Percentiles rank a stretch among this genome's conserved stretches.
Conservation (phyloP, 108 stramenopile species). For the Cyclostephanos invisitatus region DNA sequence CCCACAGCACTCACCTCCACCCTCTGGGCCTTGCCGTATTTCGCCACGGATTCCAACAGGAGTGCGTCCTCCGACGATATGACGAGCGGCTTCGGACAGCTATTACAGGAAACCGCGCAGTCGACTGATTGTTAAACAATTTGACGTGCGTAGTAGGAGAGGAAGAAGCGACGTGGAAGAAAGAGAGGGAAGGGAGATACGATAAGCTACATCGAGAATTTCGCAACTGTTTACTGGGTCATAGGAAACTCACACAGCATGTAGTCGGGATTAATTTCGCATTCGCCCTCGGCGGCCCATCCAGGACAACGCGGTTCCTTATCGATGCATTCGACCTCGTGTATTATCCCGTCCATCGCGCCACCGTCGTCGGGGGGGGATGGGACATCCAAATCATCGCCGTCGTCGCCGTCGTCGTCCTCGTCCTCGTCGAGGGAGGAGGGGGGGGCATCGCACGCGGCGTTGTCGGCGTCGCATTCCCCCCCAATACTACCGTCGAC, state of each 20-base stretch:
- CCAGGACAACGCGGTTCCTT: not conserved
- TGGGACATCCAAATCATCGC: too few species aligned
- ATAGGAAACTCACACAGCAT: not conserved
- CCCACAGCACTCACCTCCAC: conserved; percentile 26
- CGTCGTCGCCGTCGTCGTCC: not conserved
- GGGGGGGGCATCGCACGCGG: conserved; percentile 9
- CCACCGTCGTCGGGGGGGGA: conserved; percentile 3
- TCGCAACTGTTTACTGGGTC: too few species aligned
- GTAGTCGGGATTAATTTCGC: not conserved
- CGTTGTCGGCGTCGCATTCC: conserved; percentile 20
- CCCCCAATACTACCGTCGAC: not conserved
- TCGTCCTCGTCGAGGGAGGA: not conserved
- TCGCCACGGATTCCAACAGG: conserved; percentile 43
- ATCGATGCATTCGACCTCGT: not conserved
- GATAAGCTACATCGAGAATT: too few species aligned
- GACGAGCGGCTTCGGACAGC: not conserved
- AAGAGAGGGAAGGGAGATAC: too few species aligned
- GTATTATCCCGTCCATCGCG: not conserved
- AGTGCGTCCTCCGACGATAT: conserved; percentile 23
- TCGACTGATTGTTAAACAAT: not conserved
- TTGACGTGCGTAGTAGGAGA: too few species aligned
- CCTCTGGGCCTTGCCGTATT: conserved; percentile 64
- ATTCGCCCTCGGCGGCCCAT: not conserved
- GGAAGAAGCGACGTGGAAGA: too few species aligned
- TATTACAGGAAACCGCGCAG: not conserved